Conservation (phyloP, 805 yeast genomes). For the Candida nonsorbophila region DNA sequence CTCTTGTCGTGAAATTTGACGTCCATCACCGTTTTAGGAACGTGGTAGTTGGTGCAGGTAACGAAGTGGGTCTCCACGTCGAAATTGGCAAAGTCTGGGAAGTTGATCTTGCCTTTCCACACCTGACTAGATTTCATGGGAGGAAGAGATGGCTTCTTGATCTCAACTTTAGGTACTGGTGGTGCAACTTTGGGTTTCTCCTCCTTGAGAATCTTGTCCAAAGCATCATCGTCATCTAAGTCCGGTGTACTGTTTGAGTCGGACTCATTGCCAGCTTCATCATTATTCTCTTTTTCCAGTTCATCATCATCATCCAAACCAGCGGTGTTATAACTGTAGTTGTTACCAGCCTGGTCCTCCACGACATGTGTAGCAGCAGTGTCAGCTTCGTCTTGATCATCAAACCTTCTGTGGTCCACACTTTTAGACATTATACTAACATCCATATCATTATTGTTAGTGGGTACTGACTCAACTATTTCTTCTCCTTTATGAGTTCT, state of each 20-base stretch:
- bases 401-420: slow-evolving; percentile 33
- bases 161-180: slow-evolving; percentile 4
- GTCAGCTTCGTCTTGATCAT: slow-evolving; percentile 10
- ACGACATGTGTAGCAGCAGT: background rate
- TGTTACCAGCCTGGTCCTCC: slow-evolving; percentile 7
- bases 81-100: slow-evolving; percentile 47
- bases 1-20: slow-evolving; percentile 18
- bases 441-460: slow-evolving; percentile 20
- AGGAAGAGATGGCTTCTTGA: slow-evolving; percentile 10
- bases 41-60: slow-evolving; percentile 23
- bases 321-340: slow-evolving; percentile 13
- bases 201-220: slow-evolving; percentile 24
- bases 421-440: slow-evolving; percentile 22
- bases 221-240: slow-evolving; percentile 27
- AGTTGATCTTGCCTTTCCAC: slow-evolving; percentile 47
- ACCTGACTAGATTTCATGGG: slow-evolving; percentile 11
- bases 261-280: slow-evolving; percentile 20
- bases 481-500: slow-evolving; percentile 89
- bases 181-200: background rate
- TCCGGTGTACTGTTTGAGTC: slow-evolving; percentile 11
- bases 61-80: slow-evolving; percentile 31
- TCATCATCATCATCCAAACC: slow-evolving; percentile 14
- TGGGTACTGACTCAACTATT: slow-evolving; percentile 46
- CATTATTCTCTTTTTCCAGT: slow-evolving; percentile 10
- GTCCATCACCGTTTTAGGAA: slow-evolving; percentile 12